These are phyloP conservation scores for Venturia asperata DNA, from an alignment of 2,329 filamentous ascomycete species.

Conservation along the genomic window DNA sequence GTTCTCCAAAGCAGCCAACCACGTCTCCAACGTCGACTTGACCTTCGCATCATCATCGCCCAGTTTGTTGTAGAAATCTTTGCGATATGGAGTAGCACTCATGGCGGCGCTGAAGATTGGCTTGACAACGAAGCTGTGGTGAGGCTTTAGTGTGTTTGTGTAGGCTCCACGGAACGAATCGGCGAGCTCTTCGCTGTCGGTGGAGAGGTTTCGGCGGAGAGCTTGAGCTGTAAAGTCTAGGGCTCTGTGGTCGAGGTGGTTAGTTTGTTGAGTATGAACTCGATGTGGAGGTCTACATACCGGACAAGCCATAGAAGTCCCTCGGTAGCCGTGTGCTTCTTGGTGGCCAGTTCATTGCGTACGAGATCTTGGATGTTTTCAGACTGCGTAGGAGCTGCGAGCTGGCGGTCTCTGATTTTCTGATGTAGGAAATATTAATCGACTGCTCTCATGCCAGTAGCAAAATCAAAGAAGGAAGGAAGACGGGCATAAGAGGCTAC, in stretches of 20 bases:
- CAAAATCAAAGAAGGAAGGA: neutral
- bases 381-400: slow-evolving; percentile 71
- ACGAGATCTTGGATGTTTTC: slow-evolving; percentile 78
- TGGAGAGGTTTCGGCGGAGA: slow-evolving; percentile 67
- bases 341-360: slow-evolving; percentile 77
- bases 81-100: slow-evolving; percentile 85
- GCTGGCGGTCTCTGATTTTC: slow-evolving; percentile 84
- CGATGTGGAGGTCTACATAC: slow-evolving; percentile 42
- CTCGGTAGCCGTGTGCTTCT: slow-evolving; percentile 83
- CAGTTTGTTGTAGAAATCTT: slow-evolving; percentile 87
- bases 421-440: slow-evolving; percentile 30
- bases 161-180: slow-evolving; percentile 85
- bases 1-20: slow-evolving; percentile 71
- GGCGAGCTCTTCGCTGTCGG: slow-evolving; percentile 65
- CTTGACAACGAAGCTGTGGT: slow-evolving; percentile 86
- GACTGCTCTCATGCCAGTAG: neutral
- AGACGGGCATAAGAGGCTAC: neutral
- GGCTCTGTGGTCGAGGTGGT: slow-evolving; percentile 37
- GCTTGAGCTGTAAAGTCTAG: slow-evolving; percentile 90
- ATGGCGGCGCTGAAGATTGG: slow-evolving; percentile 90
- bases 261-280: neutral
- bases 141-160: slow-evolving; percentile 76
- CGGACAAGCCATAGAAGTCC: slow-evolving; percentile 86
- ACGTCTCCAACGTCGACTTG: slow-evolving; percentile 55
- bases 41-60: slow-evolving; percentile 60